These are phyloP conservation scores for Kwoniella shivajii DNA, from an alignment of 1,284 basidiomycete genomes.

Conservation along the genomic window DNA sequence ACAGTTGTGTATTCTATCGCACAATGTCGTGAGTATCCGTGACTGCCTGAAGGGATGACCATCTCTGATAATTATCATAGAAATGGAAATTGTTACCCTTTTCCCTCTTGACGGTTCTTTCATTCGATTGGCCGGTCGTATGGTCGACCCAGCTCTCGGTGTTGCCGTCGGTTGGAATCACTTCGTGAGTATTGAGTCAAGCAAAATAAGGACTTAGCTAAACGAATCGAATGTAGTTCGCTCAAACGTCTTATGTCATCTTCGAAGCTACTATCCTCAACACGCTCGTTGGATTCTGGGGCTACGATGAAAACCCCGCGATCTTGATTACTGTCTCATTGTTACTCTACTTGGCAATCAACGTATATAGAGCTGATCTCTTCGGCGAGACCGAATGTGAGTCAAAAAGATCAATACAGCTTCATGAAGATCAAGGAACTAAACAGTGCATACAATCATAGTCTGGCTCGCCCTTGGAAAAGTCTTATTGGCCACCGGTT, in stretches of 20 bases:
- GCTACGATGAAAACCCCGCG: conserved; percentile 36
- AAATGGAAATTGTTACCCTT: conserved; percentile 31
- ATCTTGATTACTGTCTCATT: conserved; percentile 55
- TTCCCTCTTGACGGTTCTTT: conserved; percentile 30
- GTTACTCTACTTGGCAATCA: conserved; percentile 52
- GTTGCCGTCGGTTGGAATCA: conserved; percentile 32
- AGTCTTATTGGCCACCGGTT: conserved; percentile 38
- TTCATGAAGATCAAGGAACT: neutral
- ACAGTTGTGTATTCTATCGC: conserved; percentile 26
- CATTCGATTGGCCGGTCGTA: conserved; percentile 27
- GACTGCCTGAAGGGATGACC: neutral
- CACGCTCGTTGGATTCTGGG: conserved; percentile 37
- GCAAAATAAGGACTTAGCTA: neutral
- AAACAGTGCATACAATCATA: neutral
- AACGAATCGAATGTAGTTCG: conserved; percentile 10
- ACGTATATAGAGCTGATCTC: conserved; percentile 48
- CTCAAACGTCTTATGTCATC: conserved; percentile 28
- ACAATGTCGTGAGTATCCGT: conserved; percentile 24
- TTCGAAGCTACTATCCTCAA: conserved; percentile 31
- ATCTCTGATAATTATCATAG: neutral
- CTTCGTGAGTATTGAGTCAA: conserved; percentile 21
- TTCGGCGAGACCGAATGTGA: conserved; percentile 45
- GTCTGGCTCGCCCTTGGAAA: conserved; percentile 44
- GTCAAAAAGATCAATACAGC: neutral
- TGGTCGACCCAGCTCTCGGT: conserved; percentile 31